A percentile compares a stretch with the other conserved stretches of the same genome.
These are phyloP conservation scores for Kwoniella sp. DNA, from an alignment of 768 basidiomycete genomes.

Conservation along the genomic window DNA sequence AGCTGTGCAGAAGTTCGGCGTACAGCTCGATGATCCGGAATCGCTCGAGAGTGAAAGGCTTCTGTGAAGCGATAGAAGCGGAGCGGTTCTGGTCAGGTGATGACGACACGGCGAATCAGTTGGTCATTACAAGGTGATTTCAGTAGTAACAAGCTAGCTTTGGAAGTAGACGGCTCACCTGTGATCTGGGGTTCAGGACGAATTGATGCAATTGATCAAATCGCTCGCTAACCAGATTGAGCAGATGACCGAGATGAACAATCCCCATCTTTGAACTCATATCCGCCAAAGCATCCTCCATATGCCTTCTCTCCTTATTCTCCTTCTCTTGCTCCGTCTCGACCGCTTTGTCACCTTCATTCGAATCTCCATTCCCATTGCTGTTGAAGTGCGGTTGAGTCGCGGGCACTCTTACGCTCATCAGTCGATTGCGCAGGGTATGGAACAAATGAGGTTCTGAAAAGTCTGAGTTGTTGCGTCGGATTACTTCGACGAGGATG, in stretches of 20 bases:
- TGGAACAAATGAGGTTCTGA: constrained; percentile 98
- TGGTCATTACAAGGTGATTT: no score
- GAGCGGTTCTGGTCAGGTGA: constrained; percentile 30
- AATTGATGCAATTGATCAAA: constrained; percentile 71
- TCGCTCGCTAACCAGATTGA: constrained; percentile 71
- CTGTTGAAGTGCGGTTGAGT: constrained; percentile 51
- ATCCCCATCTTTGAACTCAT: constrained; percentile 58
- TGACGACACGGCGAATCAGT: background rate
- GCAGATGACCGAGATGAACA: constrained; percentile 81
- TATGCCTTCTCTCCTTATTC: constrained; percentile 38
- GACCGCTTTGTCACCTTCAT: constrained; percentile 71
- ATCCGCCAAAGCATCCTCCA: constrained; percentile 49
- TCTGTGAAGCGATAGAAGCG: constrained; percentile 61
- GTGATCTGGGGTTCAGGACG: constrained; percentile 71
- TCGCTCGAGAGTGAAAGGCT: constrained; percentile 88
- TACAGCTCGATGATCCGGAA: constrained; percentile 95
- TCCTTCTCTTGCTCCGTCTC: constrained; percentile 29
- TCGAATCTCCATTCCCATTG: constrained; percentile 39
- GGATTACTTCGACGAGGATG: constrained; percentile 87
- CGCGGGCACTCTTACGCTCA: constrained; percentile 68
- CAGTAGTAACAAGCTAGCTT: no score
- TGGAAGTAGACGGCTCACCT: constrained; percentile 70
- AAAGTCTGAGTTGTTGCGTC: constrained; percentile 97
- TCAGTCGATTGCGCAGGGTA: constrained; percentile 83
- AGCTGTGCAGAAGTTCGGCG: constrained; percentile 94